Percentiles rank a stretch among this genome's conserved stretches.
These are phyloP conservation scores for Eucalyptus cloeziana DNA, from an alignment of 345 rosid genomes.

Conservation along the genomic window DNA sequence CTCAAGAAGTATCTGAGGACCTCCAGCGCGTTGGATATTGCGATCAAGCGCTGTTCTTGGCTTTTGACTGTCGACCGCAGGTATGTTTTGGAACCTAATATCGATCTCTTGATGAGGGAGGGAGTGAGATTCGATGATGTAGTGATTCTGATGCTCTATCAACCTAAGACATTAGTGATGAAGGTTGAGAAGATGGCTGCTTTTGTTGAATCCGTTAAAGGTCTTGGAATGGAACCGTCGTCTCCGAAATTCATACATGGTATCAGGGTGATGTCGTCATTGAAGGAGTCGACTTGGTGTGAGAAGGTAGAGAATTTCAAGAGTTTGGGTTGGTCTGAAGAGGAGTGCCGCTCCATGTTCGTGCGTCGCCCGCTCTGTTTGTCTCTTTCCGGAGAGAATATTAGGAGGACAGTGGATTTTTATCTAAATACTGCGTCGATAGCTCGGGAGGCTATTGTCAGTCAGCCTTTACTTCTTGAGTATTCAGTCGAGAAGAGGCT, in stretches of 20 bases:
- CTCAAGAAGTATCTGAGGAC: background rate
- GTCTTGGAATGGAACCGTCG: background rate
- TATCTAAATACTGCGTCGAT: background rate
- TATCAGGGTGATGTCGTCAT: background rate
- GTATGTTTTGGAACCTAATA: background rate
- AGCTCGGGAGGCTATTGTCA: background rate
- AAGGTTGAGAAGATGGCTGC: background rate
- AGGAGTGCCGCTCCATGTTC: background rate
- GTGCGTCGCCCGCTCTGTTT: background rate
- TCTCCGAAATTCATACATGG: background rate
- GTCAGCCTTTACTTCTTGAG: background rate
- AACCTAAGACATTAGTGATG: background rate
- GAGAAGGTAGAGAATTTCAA: constrained; percentile 3
- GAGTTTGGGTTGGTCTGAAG: constrained; percentile 13
- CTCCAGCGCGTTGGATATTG: background rate
- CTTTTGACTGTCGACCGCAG: background rate
- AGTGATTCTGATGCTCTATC: background rate
- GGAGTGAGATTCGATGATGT: background rate
- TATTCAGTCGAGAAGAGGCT: background rate
- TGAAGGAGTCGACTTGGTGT: background rate
- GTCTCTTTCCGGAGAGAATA: background rate
- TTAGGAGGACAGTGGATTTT: background rate
- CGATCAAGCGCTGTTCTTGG: background rate
- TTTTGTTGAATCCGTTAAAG: background rate
- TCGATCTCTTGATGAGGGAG: background rate